A percentile compares a stretch with the other conserved stretches of the same genome.
Evolutionary conservation across 345 rosid species (phyloP).

Genomic region (Eutrema yunnanense): DNA sequence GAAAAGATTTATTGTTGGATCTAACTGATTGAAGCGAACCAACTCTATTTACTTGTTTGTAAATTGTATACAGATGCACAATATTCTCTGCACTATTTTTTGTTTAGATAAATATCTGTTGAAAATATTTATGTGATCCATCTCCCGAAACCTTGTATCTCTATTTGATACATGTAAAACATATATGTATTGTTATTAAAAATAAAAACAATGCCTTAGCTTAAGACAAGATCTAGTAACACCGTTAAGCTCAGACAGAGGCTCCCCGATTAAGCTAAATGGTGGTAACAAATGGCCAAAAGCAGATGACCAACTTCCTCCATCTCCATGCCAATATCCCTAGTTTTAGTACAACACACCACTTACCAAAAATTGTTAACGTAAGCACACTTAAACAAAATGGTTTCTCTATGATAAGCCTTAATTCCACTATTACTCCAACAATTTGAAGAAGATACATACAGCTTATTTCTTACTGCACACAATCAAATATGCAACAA

Average conservation of each 20-base stretch:
- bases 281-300: neutral
- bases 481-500: neutral
- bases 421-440: neutral
- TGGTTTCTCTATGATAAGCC: neutral
- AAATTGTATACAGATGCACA: no score
- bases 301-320: neutral
- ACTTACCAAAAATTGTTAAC: conserved; percentile 1
- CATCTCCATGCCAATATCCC: conserved; percentile 9
- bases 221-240: neutral
- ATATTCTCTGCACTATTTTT: no score
- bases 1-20: no score
- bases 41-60: no score
- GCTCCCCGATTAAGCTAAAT: neutral
- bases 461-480: neutral
- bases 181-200: neutral
- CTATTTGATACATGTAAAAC: no score
- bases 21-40: no score
- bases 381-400: neutral
- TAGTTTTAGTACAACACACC: neutral
- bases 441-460: neutral
- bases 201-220: neutral
- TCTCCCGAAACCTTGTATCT: no score
- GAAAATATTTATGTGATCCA: no score
- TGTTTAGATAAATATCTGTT: no score
- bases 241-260: neutral